A percentile compares a stretch with the other conserved stretches of the same genome.
phyloP scores from a whole-genome alignment of 257 asterid species.

The Solanum dulcamara region DNA sequence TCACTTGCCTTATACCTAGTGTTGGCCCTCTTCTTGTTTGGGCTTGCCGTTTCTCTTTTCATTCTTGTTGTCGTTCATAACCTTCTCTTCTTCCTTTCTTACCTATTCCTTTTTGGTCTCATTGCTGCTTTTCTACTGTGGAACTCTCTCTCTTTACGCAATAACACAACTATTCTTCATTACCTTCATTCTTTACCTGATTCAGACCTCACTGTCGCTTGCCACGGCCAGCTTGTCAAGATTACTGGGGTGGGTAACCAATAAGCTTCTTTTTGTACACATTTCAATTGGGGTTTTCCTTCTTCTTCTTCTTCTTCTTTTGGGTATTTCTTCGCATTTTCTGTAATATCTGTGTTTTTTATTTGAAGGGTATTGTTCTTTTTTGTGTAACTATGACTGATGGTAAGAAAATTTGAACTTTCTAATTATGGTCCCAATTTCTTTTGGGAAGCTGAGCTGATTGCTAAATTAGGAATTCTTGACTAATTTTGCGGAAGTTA shows the following conservation, averaged over 20 bases:
- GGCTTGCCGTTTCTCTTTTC: constrained; percentile 25
- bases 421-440: background rate
- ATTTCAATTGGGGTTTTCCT: background rate
- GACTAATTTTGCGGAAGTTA: background rate
- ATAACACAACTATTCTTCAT: constrained; percentile 12
- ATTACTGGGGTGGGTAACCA: constrained; percentile 28
- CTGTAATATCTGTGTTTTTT: background rate
- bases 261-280: background rate
- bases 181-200: constrained; percentile 26
- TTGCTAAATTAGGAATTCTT: background rate
- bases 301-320: too few species aligned
- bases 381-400: background rate
- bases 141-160: constrained; percentile 12
- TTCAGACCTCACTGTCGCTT: constrained; percentile 19
- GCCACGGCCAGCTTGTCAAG: constrained; percentile 34
- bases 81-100: constrained; percentile 16
- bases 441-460: background rate
- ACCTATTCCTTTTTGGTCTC: constrained; percentile 11
- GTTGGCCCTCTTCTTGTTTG: constrained; percentile 16
- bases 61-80: constrained; percentile 23
- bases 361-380: background rate
- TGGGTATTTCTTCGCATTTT: background rate
- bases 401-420: background rate
- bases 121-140: constrained; percentile 25
- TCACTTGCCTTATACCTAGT: constrained; percentile 12